Conservation (phyloP, 306 rosid genomes). For the Begonia peltatifolia region DNA sequence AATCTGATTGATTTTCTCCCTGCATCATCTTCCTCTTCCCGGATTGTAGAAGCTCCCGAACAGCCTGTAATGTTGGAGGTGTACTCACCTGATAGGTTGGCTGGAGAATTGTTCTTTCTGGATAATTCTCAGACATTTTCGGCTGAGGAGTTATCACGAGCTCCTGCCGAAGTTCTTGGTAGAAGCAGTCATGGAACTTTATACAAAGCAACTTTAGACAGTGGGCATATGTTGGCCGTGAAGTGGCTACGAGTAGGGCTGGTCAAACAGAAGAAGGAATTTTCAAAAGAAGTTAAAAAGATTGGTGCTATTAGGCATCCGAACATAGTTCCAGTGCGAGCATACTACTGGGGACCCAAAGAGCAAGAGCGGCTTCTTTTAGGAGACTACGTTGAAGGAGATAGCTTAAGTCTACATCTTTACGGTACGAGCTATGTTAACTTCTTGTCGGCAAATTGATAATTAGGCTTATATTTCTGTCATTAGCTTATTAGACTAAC, state of each 20-base stretch:
- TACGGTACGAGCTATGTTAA: conserved; percentile 49
- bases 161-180: conserved; percentile 98
- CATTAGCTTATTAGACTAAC: conserved; percentile 3
- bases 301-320: conserved; percentile 88
- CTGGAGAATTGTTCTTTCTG: conserved; percentile 80
- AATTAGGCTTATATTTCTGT: neutral
- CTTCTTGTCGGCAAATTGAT: neutral
- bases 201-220: conserved; percentile 89
- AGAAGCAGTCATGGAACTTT: conserved; percentile 98
- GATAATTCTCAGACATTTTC: conserved; percentile 73
- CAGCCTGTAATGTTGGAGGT: conserved; percentile 80
- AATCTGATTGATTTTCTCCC: conserved; percentile 54
- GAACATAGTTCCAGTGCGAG: conserved; percentile 72
- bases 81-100: conserved; percentile 89
- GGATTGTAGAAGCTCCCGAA: conserved; percentile 54
- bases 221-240: conserved; percentile 87
- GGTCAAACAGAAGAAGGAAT: conserved; percentile 90
- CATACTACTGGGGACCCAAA: conserved; percentile 97
- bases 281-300: conserved; percentile 85
- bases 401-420: conserved; percentile 90
- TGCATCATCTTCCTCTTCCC: conserved; percentile 68
- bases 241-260: conserved; percentile 95
- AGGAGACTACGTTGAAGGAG: conserved; percentile 77
- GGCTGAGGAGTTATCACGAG: conserved; percentile 93
- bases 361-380: conserved; percentile 98